Evolutionary conservation across 257 asterid species (phyloP).

Genomic region (Nicotiana tomentosiformis): DNA sequence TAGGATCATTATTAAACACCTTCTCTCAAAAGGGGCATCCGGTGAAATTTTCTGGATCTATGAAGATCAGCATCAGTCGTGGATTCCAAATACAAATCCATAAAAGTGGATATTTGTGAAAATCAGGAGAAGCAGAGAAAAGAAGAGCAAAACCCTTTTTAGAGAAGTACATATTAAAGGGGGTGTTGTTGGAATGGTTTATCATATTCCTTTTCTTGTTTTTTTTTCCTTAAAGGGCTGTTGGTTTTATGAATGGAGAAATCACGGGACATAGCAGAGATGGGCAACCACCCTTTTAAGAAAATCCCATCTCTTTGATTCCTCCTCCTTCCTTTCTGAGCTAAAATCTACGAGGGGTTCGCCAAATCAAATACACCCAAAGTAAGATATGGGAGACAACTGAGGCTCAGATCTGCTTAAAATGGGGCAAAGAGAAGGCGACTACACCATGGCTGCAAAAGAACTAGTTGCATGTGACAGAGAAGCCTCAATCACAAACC

Average conservation of each 20-base stretch:
- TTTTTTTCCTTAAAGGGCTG: not conserved
- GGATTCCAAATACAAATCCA: too few species aligned
- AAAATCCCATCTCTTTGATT: conserved; percentile 10
- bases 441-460: conserved; percentile 9
- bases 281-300: conserved; percentile 30
- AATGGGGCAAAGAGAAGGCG: not conserved
- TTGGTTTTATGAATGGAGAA: not conserved
- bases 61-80: too few species aligned
- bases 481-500: conserved; percentile 1
- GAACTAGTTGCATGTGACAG: not conserved
- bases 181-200: not conserved
- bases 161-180: not conserved
- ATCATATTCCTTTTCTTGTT: not conserved
- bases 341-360: not conserved
- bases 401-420: conserved; percentile 12
- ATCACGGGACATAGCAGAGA: conserved; percentile 25
- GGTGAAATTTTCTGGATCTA: too few species aligned
- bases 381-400: too few species aligned
- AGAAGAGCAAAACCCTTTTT: not conserved
- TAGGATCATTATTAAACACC: too few species aligned
- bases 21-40: too few species aligned
- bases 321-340: not conserved
- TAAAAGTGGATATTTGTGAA: too few species aligned
- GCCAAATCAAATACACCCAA: too few species aligned
- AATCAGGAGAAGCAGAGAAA: not conserved